Conservation (phyloP, 1,139 yeast genomes). For the Suhomyces terraborum region DNA sequence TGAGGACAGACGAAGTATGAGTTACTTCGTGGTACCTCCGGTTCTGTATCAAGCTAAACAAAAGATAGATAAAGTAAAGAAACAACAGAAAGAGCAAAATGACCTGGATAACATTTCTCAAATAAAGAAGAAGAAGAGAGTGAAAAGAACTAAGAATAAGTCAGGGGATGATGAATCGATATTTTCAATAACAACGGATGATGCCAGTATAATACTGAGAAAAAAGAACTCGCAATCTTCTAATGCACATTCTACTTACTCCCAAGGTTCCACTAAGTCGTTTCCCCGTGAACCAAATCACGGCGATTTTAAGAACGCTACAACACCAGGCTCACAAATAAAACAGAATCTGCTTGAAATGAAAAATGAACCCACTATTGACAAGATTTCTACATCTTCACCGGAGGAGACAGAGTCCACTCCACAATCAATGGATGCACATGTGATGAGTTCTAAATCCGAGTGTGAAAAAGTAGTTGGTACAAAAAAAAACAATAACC, state of each 20-base stretch:
- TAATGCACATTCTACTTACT: slow-evolving; percentile 6
- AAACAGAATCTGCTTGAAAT: not conserved
- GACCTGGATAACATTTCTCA: slow-evolving; percentile 6
- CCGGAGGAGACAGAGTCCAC: not conserved
- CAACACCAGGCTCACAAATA: slow-evolving; percentile 1
- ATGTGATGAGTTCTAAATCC: not conserved
- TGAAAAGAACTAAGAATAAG: slow-evolving; percentile 10
- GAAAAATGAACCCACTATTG: slow-evolving; percentile 5
- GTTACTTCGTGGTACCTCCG: slow-evolving; percentile 21
- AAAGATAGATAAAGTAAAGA: slow-evolving; percentile 19
- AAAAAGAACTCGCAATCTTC: slow-evolving; percentile 10
- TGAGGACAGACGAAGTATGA: slow-evolving; percentile 14
- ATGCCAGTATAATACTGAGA: slow-evolving; percentile 5
- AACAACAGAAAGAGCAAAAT: slow-evolving; percentile 10
- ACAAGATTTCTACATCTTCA: slow-evolving; percentile 1
- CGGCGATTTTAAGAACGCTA: slow-evolving; percentile 3
- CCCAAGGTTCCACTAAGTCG: slow-evolving; percentile 6
- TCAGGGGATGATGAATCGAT: slow-evolving; percentile 7
- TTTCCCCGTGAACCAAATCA: slow-evolving; percentile 1
- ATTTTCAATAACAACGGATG: slow-evolving; percentile 6
- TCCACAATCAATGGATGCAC: not conserved
- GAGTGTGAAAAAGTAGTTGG: not conserved
- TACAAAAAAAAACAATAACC: slow-evolving; percentile 1
- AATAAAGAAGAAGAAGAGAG: slow-evolving; percentile 17
- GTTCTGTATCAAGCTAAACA: slow-evolving; percentile 23